Evolutionary conservation across 2,329 filamentous ascomycete genomes (phyloP), one percentile per base, ranked within the genome.

Genomic region (Fusarium nanum): DNA sequence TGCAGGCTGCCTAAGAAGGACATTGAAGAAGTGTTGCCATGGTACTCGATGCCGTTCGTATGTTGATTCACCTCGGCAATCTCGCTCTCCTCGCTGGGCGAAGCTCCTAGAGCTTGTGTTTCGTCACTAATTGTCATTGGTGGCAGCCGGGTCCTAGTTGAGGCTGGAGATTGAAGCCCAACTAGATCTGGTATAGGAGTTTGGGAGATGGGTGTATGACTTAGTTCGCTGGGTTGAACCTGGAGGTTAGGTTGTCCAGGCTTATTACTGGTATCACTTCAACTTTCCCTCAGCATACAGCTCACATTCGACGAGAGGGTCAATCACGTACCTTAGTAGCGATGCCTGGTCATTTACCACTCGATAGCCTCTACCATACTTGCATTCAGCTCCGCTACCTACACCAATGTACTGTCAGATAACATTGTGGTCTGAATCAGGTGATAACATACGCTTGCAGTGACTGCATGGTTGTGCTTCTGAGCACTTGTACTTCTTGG

Each of bases 401-500:
- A 22, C 20, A 14, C 4, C 7, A 4, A 18, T 49, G 9, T 23
- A 20, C 6, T 41, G 18, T 56, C 23, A 48, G 44, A 50, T 25
- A 6, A 14, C 14, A 27, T 32, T 7, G 7, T 16, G 3, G 7
- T 13, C 12, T 12, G 4, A 20, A 7, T 7, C 13, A 14, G 18
- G 11, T 2, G 34, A 50, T 18, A 49, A 55, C 57, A 20, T 41
- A 60, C 57, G 32, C 13, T 60, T 47, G 25, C 57, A 60, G 16
- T 60, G 50, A 18, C 13, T 41, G 20, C 57, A 60, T 13, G 57
- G 57, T 27, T 60, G 50, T 3, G 41, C 41, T 20, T 60, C 57
- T 6, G 49, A 56, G 20, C 57, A 60, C 10, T 60, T 60, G 50
- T 60, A 60, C 32, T 60, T 60, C 18, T 60, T 60, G 6, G 37